Evolutionary conservation across 2,329 filamentous ascomycete genomes (phyloP).

Genomic region (Pyricularia sp.): DNA sequence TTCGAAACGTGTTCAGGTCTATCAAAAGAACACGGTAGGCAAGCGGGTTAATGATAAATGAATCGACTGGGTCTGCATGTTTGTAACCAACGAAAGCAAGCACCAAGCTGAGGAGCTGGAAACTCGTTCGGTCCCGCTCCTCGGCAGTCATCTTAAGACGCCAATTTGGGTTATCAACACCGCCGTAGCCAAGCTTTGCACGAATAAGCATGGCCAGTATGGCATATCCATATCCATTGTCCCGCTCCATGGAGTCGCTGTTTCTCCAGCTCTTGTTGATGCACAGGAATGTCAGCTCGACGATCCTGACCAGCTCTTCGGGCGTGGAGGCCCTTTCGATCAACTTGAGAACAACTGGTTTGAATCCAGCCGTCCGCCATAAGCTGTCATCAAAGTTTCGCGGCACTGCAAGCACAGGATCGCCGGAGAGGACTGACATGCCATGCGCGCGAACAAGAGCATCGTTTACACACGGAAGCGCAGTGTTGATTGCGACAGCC

Average conservation of each 20-base stretch:
- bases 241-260: conserved; percentile 94
- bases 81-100: conserved; percentile 85
- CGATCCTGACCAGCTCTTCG: conserved; percentile 60
- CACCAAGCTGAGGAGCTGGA: conserved; percentile 61
- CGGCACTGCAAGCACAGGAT: conserved; percentile 68
- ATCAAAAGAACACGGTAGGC: conserved; percentile 87
- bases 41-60: conserved; percentile 88
- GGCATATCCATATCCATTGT: conserved; percentile 65
- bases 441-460: conserved; percentile 72
- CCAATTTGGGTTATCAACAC: conserved; percentile 15
- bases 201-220: conserved; percentile 74
- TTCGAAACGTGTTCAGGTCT: conserved; percentile 87
- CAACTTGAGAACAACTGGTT: conserved; percentile 71
- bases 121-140: conserved; percentile 40
- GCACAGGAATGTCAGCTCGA: conserved; percentile 74
- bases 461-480: conserved; percentile 76
- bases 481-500: conserved; percentile 75
- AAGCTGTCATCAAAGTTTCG: conserved; percentile 81
- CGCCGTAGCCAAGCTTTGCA: conserved; percentile 57
- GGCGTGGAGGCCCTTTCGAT: conserved; percentile 62
- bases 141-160: conserved; percentile 34
- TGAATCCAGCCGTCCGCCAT: conserved; percentile 87
- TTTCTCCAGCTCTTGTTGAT: conserved; percentile 92
- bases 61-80: conserved; percentile 64
- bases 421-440: conserved; percentile 68